Evolutionary conservation across 1,284 basidiomycete species (phyloP).

Genomic region (Thelephora terrestris): DNA sequence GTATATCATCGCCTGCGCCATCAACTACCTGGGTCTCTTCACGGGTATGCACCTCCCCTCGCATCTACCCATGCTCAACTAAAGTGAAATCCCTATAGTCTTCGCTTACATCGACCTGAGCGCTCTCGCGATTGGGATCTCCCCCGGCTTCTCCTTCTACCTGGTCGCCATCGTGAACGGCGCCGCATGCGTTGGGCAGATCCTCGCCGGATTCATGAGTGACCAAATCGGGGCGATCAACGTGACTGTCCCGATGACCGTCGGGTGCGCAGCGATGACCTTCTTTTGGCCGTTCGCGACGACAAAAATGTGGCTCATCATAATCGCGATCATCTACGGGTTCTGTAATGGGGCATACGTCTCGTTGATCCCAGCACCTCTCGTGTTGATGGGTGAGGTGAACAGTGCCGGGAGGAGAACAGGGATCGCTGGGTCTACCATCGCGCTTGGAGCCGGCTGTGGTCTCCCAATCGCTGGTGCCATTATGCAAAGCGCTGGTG

Average conservation of each 20-base stretch:
- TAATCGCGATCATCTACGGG: slow-evolving; percentile 43
- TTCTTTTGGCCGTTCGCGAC: slow-evolving; percentile 48
- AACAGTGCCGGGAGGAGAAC: slow-evolving; percentile 49
- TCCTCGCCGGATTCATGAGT: slow-evolving; percentile 28
- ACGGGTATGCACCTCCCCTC: slow-evolving; percentile 21
- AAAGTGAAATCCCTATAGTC: slow-evolving; percentile 19
- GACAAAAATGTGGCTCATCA: slow-evolving; percentile 29
- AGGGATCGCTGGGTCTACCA: slow-evolving; percentile 46
- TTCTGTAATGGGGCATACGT: slow-evolving; percentile 48
- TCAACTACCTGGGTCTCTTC: slow-evolving; percentile 50
- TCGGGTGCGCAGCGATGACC: slow-evolving; percentile 40
- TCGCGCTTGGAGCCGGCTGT: slow-evolving; percentile 35
- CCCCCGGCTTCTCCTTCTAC: slow-evolving; percentile 31
- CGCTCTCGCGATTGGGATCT: slow-evolving; percentile 26
- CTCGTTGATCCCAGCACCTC: slow-evolving; percentile 42
- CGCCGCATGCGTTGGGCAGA: slow-evolving; percentile 30
- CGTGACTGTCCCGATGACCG: slow-evolving; percentile 43
- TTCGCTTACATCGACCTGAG: slow-evolving; percentile 39
- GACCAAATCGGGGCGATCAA: slow-evolving; percentile 36
- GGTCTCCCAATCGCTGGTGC: slow-evolving; percentile 53
- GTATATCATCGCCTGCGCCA: slow-evolving; percentile 33
- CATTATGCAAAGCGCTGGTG: slow-evolving; percentile 34
- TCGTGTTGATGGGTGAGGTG: slow-evolving; percentile 47
- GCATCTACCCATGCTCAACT: background rate
- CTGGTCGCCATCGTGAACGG: slow-evolving; percentile 37